phyloP scores from a whole-genome alignment of 2,329 filamentous ascomycete genomes.

The Cercospora sp. region DNA sequence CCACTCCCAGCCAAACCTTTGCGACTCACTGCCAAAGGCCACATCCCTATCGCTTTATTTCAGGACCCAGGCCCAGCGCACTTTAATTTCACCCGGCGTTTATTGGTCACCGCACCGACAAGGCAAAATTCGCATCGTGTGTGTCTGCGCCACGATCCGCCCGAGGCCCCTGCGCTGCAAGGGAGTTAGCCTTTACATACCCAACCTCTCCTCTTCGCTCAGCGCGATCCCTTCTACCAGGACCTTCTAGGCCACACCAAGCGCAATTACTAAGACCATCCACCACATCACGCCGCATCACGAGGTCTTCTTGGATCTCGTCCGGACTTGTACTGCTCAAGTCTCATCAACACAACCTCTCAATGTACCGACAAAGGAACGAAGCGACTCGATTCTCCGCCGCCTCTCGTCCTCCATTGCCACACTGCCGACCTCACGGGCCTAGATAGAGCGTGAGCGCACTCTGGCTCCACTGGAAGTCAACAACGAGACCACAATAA shows the following conservation, averaged over 20 bases:
- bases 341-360: constrained; percentile 20
- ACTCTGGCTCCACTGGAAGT: background rate
- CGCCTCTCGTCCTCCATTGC: constrained; percentile 35
- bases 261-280: constrained; percentile 17
- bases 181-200: constrained; percentile 11
- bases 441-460: constrained; percentile 26
- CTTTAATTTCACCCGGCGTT: background rate
- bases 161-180: constrained; percentile 7
- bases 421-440: constrained; percentile 33
- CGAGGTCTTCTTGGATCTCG: constrained; percentile 20
- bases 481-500: constrained; percentile 23
- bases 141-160: constrained; percentile 7
- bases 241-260: constrained; percentile 18
- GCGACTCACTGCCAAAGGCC: background rate
- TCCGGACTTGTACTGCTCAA: constrained; percentile 18
- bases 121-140: constrained; percentile 7
- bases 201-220: constrained; percentile 8
- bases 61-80: background rate
- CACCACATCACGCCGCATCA: constrained; percentile 7
- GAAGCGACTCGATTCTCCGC: constrained; percentile 28
- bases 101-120: constrained; percentile 1
- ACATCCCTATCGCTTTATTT: background rate
- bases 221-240: constrained; percentile 3
- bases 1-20: background rate
- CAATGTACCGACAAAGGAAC: constrained; percentile 35